These are phyloP conservation scores for Entrophospora sp. DNA, from an alignment of 192 early-diverging fungal genomes.

Conservation along the genomic window DNA sequence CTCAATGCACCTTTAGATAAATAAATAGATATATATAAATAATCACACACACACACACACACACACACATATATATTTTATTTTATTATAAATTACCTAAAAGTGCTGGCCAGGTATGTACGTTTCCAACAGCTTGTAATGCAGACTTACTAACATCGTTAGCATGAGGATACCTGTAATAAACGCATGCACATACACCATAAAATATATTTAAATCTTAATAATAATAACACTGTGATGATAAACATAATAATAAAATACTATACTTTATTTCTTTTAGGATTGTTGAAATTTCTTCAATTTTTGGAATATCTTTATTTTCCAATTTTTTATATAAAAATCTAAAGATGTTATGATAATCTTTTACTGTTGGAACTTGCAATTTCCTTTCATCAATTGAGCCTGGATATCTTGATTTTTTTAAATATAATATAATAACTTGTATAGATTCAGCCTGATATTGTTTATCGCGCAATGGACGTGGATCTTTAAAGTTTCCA, in stretches of 20 bases:
- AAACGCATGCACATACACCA: background rate
- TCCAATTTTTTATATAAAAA: constrained; percentile 67
- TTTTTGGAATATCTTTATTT: constrained; percentile 47
- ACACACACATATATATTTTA: too few species aligned
- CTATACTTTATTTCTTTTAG: constrained; percentile 44
- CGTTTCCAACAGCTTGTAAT: constrained; percentile 53
- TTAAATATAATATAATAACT: constrained; percentile 54
- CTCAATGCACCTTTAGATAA: constrained; percentile 56
- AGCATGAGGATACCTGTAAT: constrained; percentile 15
- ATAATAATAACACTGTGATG: too few species aligned
- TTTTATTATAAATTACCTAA: too few species aligned
- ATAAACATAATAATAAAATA: background rate
- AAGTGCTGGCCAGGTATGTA: constrained; percentile 46
- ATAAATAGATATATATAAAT: constrained; percentile 44
- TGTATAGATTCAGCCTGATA: constrained; percentile 51
- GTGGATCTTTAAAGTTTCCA: constrained; percentile 50
- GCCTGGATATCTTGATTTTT: constrained; percentile 51
- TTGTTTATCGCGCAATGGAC: constrained; percentile 54
- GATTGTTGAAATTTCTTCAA: constrained; percentile 57
- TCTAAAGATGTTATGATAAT: constrained; percentile 65
- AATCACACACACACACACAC: constrained; percentile 31
- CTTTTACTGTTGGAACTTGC: constrained; percentile 54
- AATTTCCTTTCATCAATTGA: constrained; percentile 49
- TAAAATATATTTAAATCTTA: background rate
- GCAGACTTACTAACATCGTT: constrained; percentile 61